Evolutionary conservation across 345 rosid genomes (phyloP), one percentile per base, ranked within the genome.

Genomic region (Erysimum cheiranthoides): DNA sequence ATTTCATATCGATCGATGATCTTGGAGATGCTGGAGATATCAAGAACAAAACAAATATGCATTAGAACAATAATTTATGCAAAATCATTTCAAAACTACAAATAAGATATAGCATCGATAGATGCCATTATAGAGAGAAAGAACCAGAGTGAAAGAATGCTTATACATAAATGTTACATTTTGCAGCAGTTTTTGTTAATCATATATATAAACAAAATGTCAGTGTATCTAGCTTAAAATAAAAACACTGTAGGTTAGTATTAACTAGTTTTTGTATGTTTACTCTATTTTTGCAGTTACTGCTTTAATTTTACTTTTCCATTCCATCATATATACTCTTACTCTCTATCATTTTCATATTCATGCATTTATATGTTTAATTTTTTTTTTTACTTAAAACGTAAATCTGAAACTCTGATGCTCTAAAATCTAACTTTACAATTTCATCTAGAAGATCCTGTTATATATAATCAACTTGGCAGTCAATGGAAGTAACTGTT

Each of bases 1-100:
- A 40, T 2, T 4, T 52, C 47, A 68, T 68, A 76, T 6, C 74
- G 74, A 18, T 17, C 35, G 2, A 76, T 8, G 47, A 68, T 76
- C 32, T 52, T 34, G 79, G 70, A 3, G 64, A 76, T 38, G 63
- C 79, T 76, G 56, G 25, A 60, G 47, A 61, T 36, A 30, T 14
- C 28, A 68, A 59, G 14, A 68, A 8, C 30, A 46, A 60, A 25
- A 61, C 45, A 74, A 53, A 73, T 52, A 25, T 28, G 28, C 9
- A 25, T 58, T 18, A 66, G 49, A 46, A 45, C 51, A 14, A 39
- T 30, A 11, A 12, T 57, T 28, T 3, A 50, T 7, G 40, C 32
- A 34, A 34, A 59, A 3, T 10, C 11, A 47, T 59, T 45, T 10
- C 16, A 36, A 61, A 27, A 11, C 27, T 31, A 21, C 2, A 5